Percentiles rank a stretch among this genome's conserved stretches.
Evolutionary conservation across 2,329 filamentous ascomycete genomes (phyloP).

Genomic region (Falciphora oryzae): DNA sequence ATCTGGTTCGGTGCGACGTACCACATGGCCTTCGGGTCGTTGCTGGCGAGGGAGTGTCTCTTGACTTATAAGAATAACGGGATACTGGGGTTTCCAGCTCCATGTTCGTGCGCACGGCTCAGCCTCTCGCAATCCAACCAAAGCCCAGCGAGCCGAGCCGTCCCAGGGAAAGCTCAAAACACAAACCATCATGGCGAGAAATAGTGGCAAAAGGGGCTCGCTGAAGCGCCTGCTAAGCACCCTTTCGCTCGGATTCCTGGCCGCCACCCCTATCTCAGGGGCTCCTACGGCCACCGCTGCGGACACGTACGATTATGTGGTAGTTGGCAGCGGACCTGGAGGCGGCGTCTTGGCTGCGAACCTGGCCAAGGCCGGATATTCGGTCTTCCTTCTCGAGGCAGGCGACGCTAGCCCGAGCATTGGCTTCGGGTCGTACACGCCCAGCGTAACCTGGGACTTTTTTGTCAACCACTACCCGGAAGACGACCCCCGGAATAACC

Average conservation of each 20-base stretch:
- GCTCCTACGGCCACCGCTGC: neutral
- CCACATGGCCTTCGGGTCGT: neutral
- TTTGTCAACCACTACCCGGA: slow-evolving; percentile 49
- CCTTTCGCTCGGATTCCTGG: slow-evolving; percentile 1
- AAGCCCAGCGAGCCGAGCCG: no score
- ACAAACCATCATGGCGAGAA: neutral
- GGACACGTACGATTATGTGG: slow-evolving; percentile 45
- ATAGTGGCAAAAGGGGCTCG: neutral
- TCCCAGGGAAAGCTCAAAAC: neutral
- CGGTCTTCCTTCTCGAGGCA: slow-evolving; percentile 47
- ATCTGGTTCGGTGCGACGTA: neutral
- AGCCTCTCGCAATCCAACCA: neutral
- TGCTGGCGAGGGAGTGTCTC: neutral
- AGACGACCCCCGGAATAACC: slow-evolving; percentile 34
- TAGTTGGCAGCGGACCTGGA: slow-evolving; percentile 47
- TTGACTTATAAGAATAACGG: neutral
- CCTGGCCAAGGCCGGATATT: slow-evolving; percentile 46
- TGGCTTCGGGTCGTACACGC: slow-evolving; percentile 40
- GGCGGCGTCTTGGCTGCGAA: slow-evolving; percentile 45
- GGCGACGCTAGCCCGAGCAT: slow-evolving; percentile 44
- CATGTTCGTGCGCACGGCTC: neutral
- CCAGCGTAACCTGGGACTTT: slow-evolving; percentile 47
- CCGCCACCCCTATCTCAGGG: neutral
- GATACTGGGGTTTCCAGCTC: neutral
- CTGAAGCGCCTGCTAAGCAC: neutral